phyloP scores from a whole-genome alignment of 768 basidiomycete species.

The Amanita inopinata region DNA sequence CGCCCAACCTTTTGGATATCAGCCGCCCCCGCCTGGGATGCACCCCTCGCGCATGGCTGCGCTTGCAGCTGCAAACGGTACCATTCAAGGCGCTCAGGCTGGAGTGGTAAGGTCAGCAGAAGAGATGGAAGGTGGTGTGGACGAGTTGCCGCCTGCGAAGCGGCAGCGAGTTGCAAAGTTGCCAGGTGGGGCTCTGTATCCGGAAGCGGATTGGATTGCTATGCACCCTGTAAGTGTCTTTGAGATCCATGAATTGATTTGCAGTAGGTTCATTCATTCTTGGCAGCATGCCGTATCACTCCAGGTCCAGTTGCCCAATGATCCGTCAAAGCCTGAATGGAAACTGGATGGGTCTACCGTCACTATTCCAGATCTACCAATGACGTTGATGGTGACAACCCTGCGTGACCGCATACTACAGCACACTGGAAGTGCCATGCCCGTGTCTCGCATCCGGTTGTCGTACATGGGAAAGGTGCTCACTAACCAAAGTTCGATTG shows the following conservation, averaged over 20 bases:
- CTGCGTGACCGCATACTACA: slow-evolving; percentile 83
- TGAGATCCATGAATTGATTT: not conserved
- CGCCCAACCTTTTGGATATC: slow-evolving; percentile 71
- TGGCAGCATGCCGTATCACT: slow-evolving; percentile 77
- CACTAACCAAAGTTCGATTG: slow-evolving; percentile 78
- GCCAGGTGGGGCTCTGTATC: slow-evolving; percentile 74
- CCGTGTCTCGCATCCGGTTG: slow-evolving; percentile 73
- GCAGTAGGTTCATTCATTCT: not conserved
- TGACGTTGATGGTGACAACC: slow-evolving; percentile 79
- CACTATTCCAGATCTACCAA: slow-evolving; percentile 72
- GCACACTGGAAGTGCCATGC: slow-evolving; percentile 66
- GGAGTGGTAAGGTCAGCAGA: slow-evolving; percentile 77
- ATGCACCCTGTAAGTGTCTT: slow-evolving; percentile 65
- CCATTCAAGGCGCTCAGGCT: too few relatives aligned
- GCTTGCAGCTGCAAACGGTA: slow-evolving; percentile 41
- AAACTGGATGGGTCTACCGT: slow-evolving; percentile 78
- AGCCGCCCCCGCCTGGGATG: slow-evolving; percentile 58
- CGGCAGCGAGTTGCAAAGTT: slow-evolving; percentile 80
- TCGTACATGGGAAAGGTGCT: slow-evolving; percentile 79
- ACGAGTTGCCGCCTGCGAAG: slow-evolving; percentile 75
- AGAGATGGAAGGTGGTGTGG: slow-evolving; percentile 61
- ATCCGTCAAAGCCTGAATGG: slow-evolving; percentile 85
- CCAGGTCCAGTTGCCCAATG: slow-evolving; percentile 72
- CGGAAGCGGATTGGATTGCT: slow-evolving; percentile 83
- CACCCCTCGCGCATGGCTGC: slow-evolving; percentile 60